A percentile compares a stretch with the other conserved stretches of the same genome.
These are phyloP conservation scores for Saccharum hybrid DNA, from an alignment of 202 grass and related monocot species.

Conservation along the genomic window DNA sequence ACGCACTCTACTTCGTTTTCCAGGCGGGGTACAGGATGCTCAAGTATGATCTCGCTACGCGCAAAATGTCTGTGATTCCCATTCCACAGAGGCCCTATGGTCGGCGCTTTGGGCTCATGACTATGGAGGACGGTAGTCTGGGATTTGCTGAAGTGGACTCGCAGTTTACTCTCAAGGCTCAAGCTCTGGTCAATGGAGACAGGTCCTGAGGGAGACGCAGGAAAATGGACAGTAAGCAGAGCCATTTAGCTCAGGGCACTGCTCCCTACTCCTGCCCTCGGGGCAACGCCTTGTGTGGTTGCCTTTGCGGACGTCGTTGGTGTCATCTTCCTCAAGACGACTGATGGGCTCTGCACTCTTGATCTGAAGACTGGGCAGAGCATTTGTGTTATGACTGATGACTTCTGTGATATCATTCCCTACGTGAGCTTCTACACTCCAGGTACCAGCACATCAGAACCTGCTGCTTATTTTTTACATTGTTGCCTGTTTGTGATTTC, in stretches of 20 bases:
- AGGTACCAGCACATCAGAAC: too few relatives aligned
- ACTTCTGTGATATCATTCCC: background rate
- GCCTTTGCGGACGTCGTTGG: too few relatives aligned
- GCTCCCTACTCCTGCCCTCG: too few relatives aligned
- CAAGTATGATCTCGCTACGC: too few relatives aligned
- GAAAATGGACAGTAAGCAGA: background rate
- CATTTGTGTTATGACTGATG: background rate
- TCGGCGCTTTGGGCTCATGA: background rate
- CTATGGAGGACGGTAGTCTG: background rate
- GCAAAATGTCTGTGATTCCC: too few relatives aligned
- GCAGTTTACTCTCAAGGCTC: background rate
- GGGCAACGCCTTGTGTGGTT: too few relatives aligned
- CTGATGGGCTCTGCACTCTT: background rate
- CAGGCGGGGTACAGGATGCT: too few relatives aligned
- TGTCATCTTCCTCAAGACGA: too few relatives aligned
- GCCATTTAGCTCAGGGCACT: background rate
- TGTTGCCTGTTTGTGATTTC: too few relatives aligned
- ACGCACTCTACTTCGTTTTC: too few relatives aligned
- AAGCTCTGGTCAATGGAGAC: background rate
- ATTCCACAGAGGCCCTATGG: too few relatives aligned
- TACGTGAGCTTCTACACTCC: background rate
- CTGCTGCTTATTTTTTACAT: too few relatives aligned
- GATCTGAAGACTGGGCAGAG: background rate
- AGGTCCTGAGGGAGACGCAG: background rate
- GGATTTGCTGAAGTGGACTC: background rate